Percentiles rank a stretch among this genome's conserved stretches.
These are phyloP conservation scores for Circinella minor DNA, from an alignment of 371 early-diverging fungal species.

Conservation along the genomic window DNA sequence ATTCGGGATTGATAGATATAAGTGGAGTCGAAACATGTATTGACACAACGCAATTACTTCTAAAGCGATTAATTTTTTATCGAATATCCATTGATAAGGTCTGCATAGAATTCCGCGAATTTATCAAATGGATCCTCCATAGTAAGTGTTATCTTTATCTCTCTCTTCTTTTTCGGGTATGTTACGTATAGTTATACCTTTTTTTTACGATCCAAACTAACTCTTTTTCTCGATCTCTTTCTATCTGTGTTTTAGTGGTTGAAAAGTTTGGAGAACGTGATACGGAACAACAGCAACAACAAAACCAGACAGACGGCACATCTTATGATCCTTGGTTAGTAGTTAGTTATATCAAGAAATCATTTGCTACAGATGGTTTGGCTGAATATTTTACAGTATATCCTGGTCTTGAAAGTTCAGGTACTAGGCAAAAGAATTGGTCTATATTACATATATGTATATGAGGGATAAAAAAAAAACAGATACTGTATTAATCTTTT, in stretches of 20 bases:
- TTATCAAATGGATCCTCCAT: slow-evolving; percentile 9
- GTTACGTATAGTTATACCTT: too few relatives aligned
- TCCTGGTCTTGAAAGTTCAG: not conserved
- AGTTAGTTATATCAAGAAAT: slow-evolving; percentile 4
- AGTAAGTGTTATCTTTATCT: slow-evolving; percentile 7
- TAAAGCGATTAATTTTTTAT: not conserved
- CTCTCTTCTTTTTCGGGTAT: not conserved
- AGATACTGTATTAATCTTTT: not conserved
- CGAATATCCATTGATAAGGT: slow-evolving; percentile 5
- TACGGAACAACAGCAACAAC: not conserved
- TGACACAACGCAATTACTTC: not conserved
- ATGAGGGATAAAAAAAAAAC: not conserved
- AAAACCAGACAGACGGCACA: not conserved
- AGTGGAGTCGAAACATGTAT: not conserved
- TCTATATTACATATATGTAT: not conserved
- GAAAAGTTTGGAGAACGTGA: not conserved
- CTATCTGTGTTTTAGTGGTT: not conserved
- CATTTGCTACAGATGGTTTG: slow-evolving; percentile 12
- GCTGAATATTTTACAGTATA: slow-evolving; percentile 5
- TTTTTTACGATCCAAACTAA: too few relatives aligned
- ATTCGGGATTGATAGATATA: slow-evolving; percentile 5
- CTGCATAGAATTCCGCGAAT: not conserved
- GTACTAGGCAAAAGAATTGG: not conserved
- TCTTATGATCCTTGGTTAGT: slow-evolving; percentile 11
- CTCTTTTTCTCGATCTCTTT: not conserved